A percentile compares a stretch with the other conserved stretches of the same genome.
phyloP scores from a whole-genome alignment of 495 filamentous ascomycete genomes.

The Penicillium verhagenii region DNA sequence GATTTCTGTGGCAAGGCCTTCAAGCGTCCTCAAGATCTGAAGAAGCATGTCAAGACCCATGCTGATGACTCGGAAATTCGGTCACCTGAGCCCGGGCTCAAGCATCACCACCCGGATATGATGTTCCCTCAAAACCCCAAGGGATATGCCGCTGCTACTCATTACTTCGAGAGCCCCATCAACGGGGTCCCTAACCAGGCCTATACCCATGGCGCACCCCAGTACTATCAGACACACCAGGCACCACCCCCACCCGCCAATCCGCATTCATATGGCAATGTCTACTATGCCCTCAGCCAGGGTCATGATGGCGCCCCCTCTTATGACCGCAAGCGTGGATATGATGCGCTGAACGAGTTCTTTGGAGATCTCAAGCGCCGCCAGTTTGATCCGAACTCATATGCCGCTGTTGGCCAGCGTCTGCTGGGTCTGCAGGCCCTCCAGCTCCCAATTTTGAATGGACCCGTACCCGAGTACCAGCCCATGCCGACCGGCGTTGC shows the following conservation, averaged over 20 bases:
- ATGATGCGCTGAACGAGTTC: constrained; percentile 89
- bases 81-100: constrained; percentile 63
- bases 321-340: constrained; percentile 74
- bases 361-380: constrained; percentile 89
- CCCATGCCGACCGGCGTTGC: constrained; percentile 52
- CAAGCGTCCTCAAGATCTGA: constrained; percentile 97
- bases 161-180: constrained; percentile 46
- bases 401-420: constrained; percentile 76
- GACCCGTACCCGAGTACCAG: constrained; percentile 64
- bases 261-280: constrained; percentile 62
- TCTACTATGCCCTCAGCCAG: constrained; percentile 67
- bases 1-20: constrained; percentile 98
- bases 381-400: constrained; percentile 80
- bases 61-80: constrained; percentile 92
- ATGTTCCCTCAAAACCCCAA: constrained; percentile 53
- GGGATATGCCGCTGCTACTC: constrained; percentile 40
- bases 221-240: constrained; percentile 61
- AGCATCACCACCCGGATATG: constrained; percentile 38
- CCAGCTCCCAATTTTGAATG: constrained; percentile 63
- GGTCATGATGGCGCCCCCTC: constrained; percentile 46
- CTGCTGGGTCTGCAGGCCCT: constrained; percentile 71
- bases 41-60: constrained; percentile 99
- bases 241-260: constrained; percentile 43
- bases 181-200: constrained; percentile 38
- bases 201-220: constrained; percentile 48